Evolutionary conservation across 2,329 filamentous ascomycete genomes (phyloP), one percentile per base, ranked within the genome.

Genomic region (Paracoccidioides brasiliensis): DNA sequence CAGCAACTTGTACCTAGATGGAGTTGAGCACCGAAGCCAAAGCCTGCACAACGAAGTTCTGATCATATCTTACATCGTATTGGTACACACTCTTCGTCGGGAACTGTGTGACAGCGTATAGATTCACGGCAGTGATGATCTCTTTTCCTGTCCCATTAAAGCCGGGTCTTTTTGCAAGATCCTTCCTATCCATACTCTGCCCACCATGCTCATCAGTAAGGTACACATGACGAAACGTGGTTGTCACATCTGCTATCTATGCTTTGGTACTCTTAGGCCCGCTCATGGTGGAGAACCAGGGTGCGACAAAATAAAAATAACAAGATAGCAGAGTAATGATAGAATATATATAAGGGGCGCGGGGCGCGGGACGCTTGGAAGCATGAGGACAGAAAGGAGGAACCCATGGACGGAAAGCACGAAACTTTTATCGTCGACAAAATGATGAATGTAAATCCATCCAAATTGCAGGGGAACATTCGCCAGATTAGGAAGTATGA

Each of bases 21-120:
- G 63, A 46, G n/a, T 40, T 55, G 9, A 43, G 41, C 45, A 33
- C 28, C 37, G 28, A 41, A 41, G 32, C 15, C 32, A 32, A 30
- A 5, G 2, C 10, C 41, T 42, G 14, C 32, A 28, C 3, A 8
- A 15, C 6, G 49, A 33, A 53, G 15, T 53, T 22, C 22, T 22
- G 22, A 22, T 22, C 22, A 55, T 15, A 46, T 78, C 85, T 78
- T 73, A 90, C 87, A 72, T 95, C 89, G 63, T 91, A 97, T 66
- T 96, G 90, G 59, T 83, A 83, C 28, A 96, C 80, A 0, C 80
- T 79, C 10, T 75, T 78, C 2, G 69, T 76, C 0, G 82, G 82
- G 55, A 83, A 81, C 8, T 74, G 70, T 0, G 68, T 70, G 55
- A 96, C 83, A 0, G 82, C 78, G 70, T 84, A 95, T 9, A 88